phyloP scores from a whole-genome alignment of 345 rosid genomes.

The Citrus mangshanensis region DNA sequence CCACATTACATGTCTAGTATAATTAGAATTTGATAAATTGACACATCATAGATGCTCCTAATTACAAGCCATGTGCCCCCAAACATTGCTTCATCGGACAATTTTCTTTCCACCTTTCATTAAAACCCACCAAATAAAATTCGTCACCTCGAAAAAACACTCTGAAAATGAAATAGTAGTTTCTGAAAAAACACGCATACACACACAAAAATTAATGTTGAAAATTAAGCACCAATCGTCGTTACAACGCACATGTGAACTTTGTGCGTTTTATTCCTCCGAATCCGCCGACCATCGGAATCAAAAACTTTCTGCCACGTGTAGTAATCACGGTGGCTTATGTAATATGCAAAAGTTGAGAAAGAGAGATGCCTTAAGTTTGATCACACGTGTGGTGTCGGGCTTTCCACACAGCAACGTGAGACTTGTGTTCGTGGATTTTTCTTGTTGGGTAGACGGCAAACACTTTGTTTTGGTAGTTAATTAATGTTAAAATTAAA shows the following conservation, averaged over 20 bases:
- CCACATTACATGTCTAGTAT: not conserved
- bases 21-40: not conserved
- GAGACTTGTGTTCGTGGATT: slow-evolving; percentile 15
- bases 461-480: not conserved
- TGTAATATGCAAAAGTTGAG: not conserved
- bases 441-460: slow-evolving; percentile 28
- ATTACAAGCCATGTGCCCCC: slow-evolving; percentile 21
- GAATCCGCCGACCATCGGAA: slow-evolving; percentile 3
- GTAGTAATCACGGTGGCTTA: not conserved
- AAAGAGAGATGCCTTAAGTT: not conserved
- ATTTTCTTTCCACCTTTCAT: not conserved
- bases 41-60: not conserved
- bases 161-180: not conserved
- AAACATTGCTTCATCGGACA: slow-evolving; percentile 1
- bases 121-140: not conserved
- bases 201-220: no score
- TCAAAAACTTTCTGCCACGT: not conserved
- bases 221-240: not conserved
- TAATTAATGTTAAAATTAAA: not conserved
- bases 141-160: slow-evolving; percentile 1
- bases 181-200: no score
- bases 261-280: not conserved
- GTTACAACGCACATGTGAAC: not conserved
- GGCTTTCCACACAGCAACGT: slow-evolving; percentile 2
- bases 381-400: slow-evolving; percentile 22